These are phyloP conservation scores for Penicillium ochrochloron DNA, from an alignment of 495 filamentous ascomycete genomes.

Conservation along the genomic window DNA sequence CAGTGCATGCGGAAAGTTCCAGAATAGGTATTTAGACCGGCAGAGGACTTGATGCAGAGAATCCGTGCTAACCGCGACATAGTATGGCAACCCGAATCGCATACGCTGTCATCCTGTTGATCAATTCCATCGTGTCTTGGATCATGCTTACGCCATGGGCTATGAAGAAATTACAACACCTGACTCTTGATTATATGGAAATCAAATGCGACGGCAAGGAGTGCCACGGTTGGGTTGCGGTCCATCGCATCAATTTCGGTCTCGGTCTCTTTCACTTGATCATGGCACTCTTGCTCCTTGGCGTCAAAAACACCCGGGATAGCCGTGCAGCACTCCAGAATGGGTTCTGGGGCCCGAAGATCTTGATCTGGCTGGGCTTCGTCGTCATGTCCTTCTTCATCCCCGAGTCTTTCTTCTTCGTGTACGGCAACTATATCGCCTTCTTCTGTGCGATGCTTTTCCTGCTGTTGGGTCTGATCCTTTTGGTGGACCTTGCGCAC, in stretches of 20 bases:
- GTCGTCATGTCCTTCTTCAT: slow-evolving; percentile 94
- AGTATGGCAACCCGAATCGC: slow-evolving; percentile 97
- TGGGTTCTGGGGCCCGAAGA: slow-evolving; percentile 88
- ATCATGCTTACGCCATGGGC: slow-evolving; percentile 99
- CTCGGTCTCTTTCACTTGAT: slow-evolving; percentile 92
- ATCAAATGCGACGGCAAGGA: slow-evolving; percentile 88
- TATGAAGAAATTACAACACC: slow-evolving; percentile 87
- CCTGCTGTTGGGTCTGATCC: slow-evolving; percentile 86
- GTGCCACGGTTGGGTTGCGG: slow-evolving; percentile 94
- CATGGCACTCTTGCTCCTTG: slow-evolving; percentile 80
- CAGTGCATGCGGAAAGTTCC: slow-evolving; percentile 93
- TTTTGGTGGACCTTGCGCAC: slow-evolving; percentile 94
- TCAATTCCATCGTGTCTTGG: slow-evolving; percentile 97
- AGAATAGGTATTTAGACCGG: slow-evolving; percentile 71
- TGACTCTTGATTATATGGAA: slow-evolving; percentile 93
- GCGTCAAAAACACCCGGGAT: slow-evolving; percentile 85
- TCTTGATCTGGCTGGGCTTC: slow-evolving; percentile 83
- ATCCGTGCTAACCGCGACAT: slow-evolving; percentile 23
- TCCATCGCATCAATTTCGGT: slow-evolving; percentile 96
- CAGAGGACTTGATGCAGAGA: slow-evolving; percentile 9
- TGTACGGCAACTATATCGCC: slow-evolving; percentile 94
- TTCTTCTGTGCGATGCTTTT: slow-evolving; percentile 90
- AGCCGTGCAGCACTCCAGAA: slow-evolving; percentile 90
- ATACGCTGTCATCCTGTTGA: slow-evolving; percentile 91
- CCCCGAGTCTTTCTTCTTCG: slow-evolving; percentile 91